Evolutionary conservation across 306 rosid genomes (phyloP), one percentile per base, ranked within the genome.

Genomic region (Glycyrrhiza uralensis): DNA sequence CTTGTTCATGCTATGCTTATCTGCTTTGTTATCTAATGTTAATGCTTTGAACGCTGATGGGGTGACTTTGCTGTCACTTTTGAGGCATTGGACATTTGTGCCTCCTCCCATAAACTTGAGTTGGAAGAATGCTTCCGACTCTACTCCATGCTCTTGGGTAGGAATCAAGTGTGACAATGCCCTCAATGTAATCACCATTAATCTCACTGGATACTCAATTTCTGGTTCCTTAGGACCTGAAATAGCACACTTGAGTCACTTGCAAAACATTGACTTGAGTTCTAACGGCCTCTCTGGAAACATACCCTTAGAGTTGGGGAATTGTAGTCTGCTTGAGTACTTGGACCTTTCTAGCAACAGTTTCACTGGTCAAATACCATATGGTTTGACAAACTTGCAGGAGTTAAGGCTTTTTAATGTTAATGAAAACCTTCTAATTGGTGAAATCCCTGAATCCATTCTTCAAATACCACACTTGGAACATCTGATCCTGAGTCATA

Each of bases 41-140:
- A 64, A 49, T 47, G 69, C 80, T 24, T 56, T 90, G 52, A 85
- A 2, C 81, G 80, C 86, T 22, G 90, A 89, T 63, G 96, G 93
- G 49, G 12, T 81, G 35, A 30, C 84, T 72, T 59, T 89, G 0
- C 52, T 86, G 11, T 83, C 92, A 5, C 86, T 92, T 6, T 19
- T 58, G 67, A 76, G 9, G 13, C 80, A 39, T 36, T 89, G 88
- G 91, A 76, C 74, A 7, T 32, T 64, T 19, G 70, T 81, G 12
- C 87, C 90, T 50, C 7, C 84, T 14, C 29, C 69, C 54, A 58
- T 91, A 17, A 58, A 24, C 52, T 84, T 83, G 12, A 72, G 63
- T 41, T 92, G 96, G 97, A 84, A 84, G 97, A 83, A 83, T 24
- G 78, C 78, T 7, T 81, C 85, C 49, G 76, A 89, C 86, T 82